A percentile compares a stretch with the other conserved stretches of the same genome.
phyloP scores from a whole-genome alignment of 768 basidiomycete species.

The Hericium alpestre region DNA sequence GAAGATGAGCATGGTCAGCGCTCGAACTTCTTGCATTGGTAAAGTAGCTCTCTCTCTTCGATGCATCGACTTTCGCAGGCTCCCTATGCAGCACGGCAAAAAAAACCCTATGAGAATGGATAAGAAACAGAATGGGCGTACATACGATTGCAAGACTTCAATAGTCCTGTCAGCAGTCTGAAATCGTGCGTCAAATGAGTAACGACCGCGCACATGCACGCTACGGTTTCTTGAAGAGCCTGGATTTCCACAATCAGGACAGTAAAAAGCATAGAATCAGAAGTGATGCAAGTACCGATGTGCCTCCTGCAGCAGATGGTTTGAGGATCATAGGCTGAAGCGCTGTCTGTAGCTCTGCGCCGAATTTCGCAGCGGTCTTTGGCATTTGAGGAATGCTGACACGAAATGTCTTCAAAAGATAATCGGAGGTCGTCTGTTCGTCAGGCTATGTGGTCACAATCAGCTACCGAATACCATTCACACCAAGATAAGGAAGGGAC shows the following conservation, averaged over 20 bases:
- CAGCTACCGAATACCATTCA: not conserved
- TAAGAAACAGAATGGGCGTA: not conserved
- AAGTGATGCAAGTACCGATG: constrained; percentile 37
- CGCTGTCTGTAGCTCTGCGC: constrained; percentile 67
- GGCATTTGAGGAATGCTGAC: constrained; percentile 81
- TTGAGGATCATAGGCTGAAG: constrained; percentile 90
- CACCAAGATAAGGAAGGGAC: constrained; percentile 14
- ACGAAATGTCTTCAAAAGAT: constrained; percentile 81
- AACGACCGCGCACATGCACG: constrained; percentile 83
- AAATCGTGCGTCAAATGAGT: constrained; percentile 84
- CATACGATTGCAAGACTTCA: constrained; percentile 80
- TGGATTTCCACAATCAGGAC: constrained; percentile 18
- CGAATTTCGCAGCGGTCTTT: constrained; percentile 81
- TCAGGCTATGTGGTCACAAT: constrained; percentile 42
- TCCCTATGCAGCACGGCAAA: too few relatives aligned
- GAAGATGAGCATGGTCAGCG: constrained; percentile 63
- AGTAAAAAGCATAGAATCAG: not conserved
- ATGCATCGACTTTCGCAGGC: too few relatives aligned
- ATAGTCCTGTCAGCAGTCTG: constrained; percentile 57
- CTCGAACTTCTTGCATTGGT: constrained; percentile 30
- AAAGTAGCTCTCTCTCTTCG: too few relatives aligned
- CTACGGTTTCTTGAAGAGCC: constrained; percentile 86
- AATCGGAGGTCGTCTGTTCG: constrained; percentile 76
- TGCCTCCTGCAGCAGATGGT: constrained; percentile 57
- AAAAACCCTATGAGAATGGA: not conserved